Percentiles rank a stretch among this genome's conserved stretches.
Evolutionary conservation across 1,284 basidiomycete genomes (phyloP).

Genomic region (Trametes polyzona): DNA sequence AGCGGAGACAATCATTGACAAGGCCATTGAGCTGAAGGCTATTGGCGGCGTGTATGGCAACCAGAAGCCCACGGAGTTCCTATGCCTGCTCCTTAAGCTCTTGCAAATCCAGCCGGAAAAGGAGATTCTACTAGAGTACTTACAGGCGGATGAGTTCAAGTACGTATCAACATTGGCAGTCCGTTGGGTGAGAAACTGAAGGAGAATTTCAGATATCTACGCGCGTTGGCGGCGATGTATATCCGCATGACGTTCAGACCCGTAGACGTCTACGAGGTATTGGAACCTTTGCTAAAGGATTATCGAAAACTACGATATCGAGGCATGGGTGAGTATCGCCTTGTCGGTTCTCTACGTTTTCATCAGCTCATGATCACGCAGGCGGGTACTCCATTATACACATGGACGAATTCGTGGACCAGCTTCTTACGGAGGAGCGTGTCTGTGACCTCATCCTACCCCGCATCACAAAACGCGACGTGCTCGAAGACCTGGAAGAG

Average conservation of each 20-base stretch:
- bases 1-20: conserved; percentile 94
- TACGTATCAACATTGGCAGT: conserved; percentile 46
- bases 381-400: conserved; percentile 83
- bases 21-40: conserved; percentile 79
- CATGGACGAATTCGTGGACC: conserved; percentile 93
- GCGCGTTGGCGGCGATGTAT: conserved; percentile 93
- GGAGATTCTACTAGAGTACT: conserved; percentile 93
- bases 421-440: conserved; percentile 85
- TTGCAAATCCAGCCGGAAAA: conserved; percentile 98
- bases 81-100: conserved; percentile 91
- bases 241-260: conserved; percentile 92
- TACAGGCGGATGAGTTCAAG: conserved; percentile 98
- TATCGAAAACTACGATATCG: conserved; percentile 88
- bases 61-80: conserved; percentile 89
- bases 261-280: conserved; percentile 88
- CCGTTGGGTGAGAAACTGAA: neutral
- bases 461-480: conserved; percentile 82
- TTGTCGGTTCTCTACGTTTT: neutral
- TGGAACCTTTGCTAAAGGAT: conserved; percentile 95
- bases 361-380: conserved; percentile 33
- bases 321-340: conserved; percentile 67
- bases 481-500: conserved; percentile 92
- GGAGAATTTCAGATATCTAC: conserved; percentile 82
- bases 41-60: conserved; percentile 96
- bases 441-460: conserved; percentile 98